phyloP scores from a whole-genome alignment of 805 yeast genomes.

The Saturnispora dispora region DNA sequence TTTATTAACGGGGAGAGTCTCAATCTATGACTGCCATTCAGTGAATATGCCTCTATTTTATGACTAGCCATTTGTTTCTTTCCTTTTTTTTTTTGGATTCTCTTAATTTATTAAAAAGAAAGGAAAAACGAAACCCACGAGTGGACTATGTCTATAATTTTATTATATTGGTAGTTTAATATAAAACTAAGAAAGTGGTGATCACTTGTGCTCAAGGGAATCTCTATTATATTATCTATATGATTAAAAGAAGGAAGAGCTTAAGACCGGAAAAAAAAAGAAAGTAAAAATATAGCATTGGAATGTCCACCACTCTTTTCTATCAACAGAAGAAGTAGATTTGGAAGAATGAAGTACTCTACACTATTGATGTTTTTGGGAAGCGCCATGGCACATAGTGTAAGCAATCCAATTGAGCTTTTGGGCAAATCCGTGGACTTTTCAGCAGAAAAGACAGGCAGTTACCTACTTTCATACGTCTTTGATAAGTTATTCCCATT shows the following conservation, averaged over 20 bases:
- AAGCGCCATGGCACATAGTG: neutral
- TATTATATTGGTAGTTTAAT: neutral
- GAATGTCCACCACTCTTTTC: neutral
- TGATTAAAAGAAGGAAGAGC: neutral
- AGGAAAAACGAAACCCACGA: neutral
- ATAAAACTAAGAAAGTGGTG: neutral
- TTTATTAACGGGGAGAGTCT: neutral
- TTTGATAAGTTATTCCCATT: slow-evolving; percentile 40
- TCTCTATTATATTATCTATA: neutral
- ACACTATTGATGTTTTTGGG: neutral
- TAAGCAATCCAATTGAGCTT: neutral
- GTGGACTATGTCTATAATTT: neutral
- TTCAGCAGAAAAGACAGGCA: neutral
- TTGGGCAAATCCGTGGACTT: neutral
- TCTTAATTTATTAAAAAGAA: neutral
- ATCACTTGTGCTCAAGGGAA: neutral
- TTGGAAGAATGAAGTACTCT: neutral
- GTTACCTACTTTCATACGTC: slow-evolving; percentile 24
- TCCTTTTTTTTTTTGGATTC: neutral
- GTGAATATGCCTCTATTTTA: slow-evolving; percentile 2
- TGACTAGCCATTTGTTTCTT: slow-evolving; percentile 4
- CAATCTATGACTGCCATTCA: slow-evolving; percentile 3
- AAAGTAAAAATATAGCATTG: neutral
- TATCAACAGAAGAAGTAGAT: neutral
- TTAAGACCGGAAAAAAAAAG: neutral